Percentiles rank a stretch among this genome's conserved stretches.
Evolutionary conservation across 2,329 filamentous ascomycete genomes (phyloP).

Genomic region (Parascedosporium putredinis): DNA sequence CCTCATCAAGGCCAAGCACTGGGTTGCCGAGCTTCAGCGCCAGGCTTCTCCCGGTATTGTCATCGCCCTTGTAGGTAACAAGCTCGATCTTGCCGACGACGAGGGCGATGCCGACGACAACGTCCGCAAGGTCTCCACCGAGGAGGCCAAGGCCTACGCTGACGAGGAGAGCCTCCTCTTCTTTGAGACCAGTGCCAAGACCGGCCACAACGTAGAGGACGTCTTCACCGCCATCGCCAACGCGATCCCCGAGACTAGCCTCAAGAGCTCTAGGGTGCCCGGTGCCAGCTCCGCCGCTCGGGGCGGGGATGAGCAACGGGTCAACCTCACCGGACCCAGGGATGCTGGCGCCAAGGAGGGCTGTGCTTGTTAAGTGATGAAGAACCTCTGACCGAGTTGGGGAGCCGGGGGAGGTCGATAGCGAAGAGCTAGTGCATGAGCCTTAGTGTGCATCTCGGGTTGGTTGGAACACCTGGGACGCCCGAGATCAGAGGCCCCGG

Average conservation of each 20-base stretch:
- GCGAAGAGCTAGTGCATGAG: not conserved
- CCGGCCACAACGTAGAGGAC: constrained; percentile 83
- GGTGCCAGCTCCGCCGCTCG: constrained; percentile 50
- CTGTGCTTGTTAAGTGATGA: constrained; percentile 66
- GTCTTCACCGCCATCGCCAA: constrained; percentile 98
- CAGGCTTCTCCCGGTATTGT: constrained; percentile 95
- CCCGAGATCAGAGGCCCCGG: no score
- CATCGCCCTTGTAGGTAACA: constrained; percentile 94
- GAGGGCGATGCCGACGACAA: constrained; percentile 52
- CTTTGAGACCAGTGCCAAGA: constrained; percentile 98
- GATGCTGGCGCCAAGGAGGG: constrained; percentile 76
- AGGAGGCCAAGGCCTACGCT: constrained; percentile 85
- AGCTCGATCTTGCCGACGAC: constrained; percentile 70
- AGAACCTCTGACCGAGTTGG: not conserved
- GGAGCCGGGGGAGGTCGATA: no score
- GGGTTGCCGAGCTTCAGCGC: constrained; percentile 93
- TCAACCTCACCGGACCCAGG: constrained; percentile 68
- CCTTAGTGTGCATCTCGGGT: not conserved
- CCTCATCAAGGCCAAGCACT: constrained; percentile 94
- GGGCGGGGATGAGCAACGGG: constrained; percentile 58
- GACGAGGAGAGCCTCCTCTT: constrained; percentile 91
- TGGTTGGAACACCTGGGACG: not conserved
- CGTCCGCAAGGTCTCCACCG: constrained; percentile 79
- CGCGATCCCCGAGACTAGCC: constrained; percentile 89
- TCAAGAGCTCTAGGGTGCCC: constrained; percentile 80